These are phyloP conservation scores for Boletus sp. DNA, from an alignment of 768 basidiomycete species.

Conservation along the genomic window DNA sequence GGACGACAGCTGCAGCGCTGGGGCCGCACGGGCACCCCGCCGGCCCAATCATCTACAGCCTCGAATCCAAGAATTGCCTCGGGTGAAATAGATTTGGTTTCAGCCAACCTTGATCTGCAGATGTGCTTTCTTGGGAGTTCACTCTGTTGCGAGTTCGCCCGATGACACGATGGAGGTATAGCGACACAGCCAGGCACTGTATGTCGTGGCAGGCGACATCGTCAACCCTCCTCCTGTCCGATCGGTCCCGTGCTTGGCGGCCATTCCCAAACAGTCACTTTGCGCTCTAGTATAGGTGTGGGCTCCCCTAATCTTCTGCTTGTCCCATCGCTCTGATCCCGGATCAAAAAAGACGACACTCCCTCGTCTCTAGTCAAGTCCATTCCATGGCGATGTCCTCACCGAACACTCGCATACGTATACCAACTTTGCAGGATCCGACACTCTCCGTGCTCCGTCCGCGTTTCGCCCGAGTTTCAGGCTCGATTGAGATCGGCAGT, in stretches of 20 bases:
- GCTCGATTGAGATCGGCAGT: neutral
- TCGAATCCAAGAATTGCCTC: no score
- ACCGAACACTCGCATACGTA: neutral
- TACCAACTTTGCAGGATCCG: neutral
- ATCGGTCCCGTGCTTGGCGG: neutral
- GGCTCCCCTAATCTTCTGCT: neutral
- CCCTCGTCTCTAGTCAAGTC: no score
- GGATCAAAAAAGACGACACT: conserved; percentile 2
- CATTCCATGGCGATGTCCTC: neutral
- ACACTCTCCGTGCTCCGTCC: neutral
- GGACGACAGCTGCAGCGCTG: neutral
- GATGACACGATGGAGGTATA: neutral
- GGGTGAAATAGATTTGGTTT: no score
- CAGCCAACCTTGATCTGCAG: no score
- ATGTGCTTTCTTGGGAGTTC: no score
- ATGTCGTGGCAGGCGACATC: neutral
- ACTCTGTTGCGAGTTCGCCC: neutral
- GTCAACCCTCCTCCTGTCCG: neutral
- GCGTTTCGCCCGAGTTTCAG: neutral
- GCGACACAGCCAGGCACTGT: neutral
- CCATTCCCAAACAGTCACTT: neutral
- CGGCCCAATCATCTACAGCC: no score
- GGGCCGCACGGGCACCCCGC: no score
- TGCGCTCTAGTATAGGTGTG: neutral
- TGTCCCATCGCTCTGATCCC: neutral